These are phyloP conservation scores for Ampelocalamus luodianensis DNA, from an alignment of 176 grass and related monocot species.

Conservation along the genomic window DNA sequence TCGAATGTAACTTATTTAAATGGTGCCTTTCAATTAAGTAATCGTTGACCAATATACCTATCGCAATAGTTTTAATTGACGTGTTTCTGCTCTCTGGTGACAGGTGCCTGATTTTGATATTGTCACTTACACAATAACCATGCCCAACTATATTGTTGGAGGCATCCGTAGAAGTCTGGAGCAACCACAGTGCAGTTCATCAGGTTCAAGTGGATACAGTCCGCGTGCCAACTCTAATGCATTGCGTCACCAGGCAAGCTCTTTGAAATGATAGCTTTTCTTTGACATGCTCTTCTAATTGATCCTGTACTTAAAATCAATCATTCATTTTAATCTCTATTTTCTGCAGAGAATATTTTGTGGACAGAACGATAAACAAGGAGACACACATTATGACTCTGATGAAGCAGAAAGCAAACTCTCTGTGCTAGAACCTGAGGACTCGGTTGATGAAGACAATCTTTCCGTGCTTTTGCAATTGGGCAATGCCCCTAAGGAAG, in stretches of 20 bases:
- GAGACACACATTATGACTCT: constrained; percentile 68
- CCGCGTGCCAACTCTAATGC: constrained; percentile 39
- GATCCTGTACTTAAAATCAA: constrained; percentile 18
- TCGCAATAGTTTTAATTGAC: not conserved
- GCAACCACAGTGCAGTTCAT: constrained; percentile 69
- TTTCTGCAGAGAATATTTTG: constrained; percentile 51
- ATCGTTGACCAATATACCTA: not conserved
- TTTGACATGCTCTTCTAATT: not conserved
- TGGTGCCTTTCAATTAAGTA: constrained; percentile 1
- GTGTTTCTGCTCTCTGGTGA: constrained; percentile 23
- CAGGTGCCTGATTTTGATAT: constrained; percentile 96
- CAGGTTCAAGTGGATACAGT: constrained; percentile 63
- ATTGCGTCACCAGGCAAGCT: constrained; percentile 51
- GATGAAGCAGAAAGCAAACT: constrained; percentile 88
- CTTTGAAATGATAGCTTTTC: constrained; percentile 22
- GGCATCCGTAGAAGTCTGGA: constrained; percentile 76
- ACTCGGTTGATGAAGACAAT: constrained; percentile 41
- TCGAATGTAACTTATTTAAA: constrained; percentile 8
- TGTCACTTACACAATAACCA: constrained; percentile 84
- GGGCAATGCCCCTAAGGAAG: constrained; percentile 29
- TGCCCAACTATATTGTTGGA: constrained; percentile 89
- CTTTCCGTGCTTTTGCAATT: constrained; percentile 33
- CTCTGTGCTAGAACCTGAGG: constrained; percentile 48
- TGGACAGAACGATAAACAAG: constrained; percentile 35
- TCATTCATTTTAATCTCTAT: constrained; percentile 15